Evolutionary conservation across 352 stramenopile species (phyloP).

Genomic region (Phytophthora pini): DNA sequence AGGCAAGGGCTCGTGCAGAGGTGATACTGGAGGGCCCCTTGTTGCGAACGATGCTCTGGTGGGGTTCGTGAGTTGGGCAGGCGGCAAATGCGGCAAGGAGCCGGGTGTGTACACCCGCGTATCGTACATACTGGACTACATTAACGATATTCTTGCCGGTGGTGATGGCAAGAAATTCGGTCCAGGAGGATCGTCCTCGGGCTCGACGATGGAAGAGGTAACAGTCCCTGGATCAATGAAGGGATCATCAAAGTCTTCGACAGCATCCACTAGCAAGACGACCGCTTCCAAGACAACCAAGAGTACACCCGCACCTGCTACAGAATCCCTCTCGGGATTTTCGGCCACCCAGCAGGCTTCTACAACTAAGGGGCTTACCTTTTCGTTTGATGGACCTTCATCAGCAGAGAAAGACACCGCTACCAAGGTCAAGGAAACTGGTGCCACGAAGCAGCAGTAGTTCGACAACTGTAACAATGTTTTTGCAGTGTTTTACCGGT

Average conservation of each 20-base stretch:
- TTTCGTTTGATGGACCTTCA: constrained; percentile 28
- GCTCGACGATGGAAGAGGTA: constrained; percentile 3
- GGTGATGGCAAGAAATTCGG: constrained; percentile 22
- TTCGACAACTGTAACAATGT: neutral
- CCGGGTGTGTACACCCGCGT: constrained; percentile 66
- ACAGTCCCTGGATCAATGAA: neutral
- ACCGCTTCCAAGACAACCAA: neutral
- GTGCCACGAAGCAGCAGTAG: constrained; percentile 12
- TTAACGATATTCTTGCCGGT: constrained; percentile 49
- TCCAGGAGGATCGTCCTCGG: constrained; percentile 1
- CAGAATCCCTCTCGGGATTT: constrained; percentile 5
- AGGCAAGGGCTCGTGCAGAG: constrained; percentile 63
- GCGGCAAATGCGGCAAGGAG: constrained; percentile 49
- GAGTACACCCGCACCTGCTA: constrained; percentile 2
- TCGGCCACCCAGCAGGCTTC: constrained; percentile 10
- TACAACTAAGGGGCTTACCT: constrained; percentile 16
- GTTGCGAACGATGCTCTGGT: constrained; percentile 53
- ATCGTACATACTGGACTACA: constrained; percentile 55
- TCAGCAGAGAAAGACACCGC: constrained; percentile 3
- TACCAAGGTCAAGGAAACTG: constrained; percentile 1
- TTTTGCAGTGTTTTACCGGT: neutral
- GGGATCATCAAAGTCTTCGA: neutral
- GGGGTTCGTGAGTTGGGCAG: constrained; percentile 65
- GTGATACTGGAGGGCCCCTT: constrained; percentile 68
- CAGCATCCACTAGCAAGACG: neutral